Percentiles rank a stretch among this genome's conserved stretches.
These are phyloP conservation scores for Euphorbia tirucalli DNA, from an alignment of 345 rosid species.

Conservation along the genomic window DNA sequence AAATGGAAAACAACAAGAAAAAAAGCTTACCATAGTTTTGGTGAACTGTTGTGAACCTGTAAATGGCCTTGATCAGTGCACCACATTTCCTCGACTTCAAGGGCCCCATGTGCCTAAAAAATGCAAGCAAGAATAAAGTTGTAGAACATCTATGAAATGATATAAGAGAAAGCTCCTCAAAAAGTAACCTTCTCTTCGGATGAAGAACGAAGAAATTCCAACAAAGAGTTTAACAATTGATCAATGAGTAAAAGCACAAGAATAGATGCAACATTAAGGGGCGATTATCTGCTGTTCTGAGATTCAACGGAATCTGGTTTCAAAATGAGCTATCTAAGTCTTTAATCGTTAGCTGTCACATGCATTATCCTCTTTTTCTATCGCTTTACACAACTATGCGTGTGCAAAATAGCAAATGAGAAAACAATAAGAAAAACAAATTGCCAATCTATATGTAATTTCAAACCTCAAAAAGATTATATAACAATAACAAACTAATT, in stretches of 20 bases:
- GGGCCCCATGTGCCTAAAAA: constrained; percentile 74
- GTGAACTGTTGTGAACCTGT: constrained; percentile 66
- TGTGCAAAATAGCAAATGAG: no score
- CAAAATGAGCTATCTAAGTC: not conserved
- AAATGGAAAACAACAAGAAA: not conserved
- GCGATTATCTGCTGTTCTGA: not conserved
- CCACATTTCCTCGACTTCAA: constrained; percentile 66
- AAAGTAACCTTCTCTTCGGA: not conserved
- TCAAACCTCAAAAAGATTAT: not conserved
- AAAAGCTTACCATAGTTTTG: constrained; percentile 72
- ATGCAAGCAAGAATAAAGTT: not conserved
- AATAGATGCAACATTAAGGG: not conserved
- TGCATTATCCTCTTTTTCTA: not conserved
- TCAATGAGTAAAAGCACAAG: not conserved
- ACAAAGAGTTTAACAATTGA: not conserved
- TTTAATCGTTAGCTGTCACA: no score
- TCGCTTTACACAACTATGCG: no score
- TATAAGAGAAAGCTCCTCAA: not conserved
- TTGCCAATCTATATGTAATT: not conserved
- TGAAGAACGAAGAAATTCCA: not conserved
- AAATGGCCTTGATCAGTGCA: constrained; percentile 63
- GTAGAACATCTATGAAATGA: not conserved
- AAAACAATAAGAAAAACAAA: no score
- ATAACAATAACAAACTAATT: not conserved
- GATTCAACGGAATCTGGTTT: not conserved